These are phyloP conservation scores for Rhizopogon salebrosus DNA, from an alignment of 768 basidiomycete species.

Conservation along the genomic window DNA sequence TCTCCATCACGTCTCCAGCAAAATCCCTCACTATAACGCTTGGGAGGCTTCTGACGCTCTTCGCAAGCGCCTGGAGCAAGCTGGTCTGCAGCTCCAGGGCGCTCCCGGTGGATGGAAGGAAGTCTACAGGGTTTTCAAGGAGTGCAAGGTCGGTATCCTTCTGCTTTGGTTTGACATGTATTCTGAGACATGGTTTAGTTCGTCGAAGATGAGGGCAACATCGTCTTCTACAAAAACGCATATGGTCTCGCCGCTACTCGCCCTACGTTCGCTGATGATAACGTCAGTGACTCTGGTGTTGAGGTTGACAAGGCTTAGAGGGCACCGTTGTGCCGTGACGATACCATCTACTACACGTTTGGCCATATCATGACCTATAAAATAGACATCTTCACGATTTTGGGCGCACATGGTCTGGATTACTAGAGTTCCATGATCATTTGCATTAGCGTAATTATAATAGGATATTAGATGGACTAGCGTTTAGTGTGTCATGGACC, in stretches of 20 bases:
- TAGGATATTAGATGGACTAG: too few relatives aligned
- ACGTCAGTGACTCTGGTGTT: conserved; percentile 62
- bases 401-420: neutral
- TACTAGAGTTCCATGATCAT: neutral
- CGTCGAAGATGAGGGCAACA: conserved; percentile 90
- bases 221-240: conserved; percentile 90
- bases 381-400: neutral
- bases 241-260: conserved; percentile 68
- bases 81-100: conserved; percentile 62
- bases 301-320: conserved; percentile 40
- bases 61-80: conserved; percentile 59
- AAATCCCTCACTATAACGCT: conserved; percentile 94
- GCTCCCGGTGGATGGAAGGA: conserved; percentile 77
- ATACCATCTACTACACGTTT: neutral
- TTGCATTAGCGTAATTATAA: neutral
- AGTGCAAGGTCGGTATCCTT: conserved; percentile 57
- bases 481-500: too few relatives aligned
- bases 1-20: conserved; percentile 86
- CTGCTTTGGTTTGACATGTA: neutral
- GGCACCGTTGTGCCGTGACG: neutral
- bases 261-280: conserved; percentile 58
- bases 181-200: conserved; percentile 41
- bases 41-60: conserved; percentile 91
- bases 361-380: too few relatives aligned
- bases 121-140: conserved; percentile 68